A percentile compares a stretch with the other conserved stretches of the same genome.
These are phyloP conservation scores for Chlamydomonas incerta DNA, from an alignment of 139 green algal species.

Conservation along the genomic window DNA sequence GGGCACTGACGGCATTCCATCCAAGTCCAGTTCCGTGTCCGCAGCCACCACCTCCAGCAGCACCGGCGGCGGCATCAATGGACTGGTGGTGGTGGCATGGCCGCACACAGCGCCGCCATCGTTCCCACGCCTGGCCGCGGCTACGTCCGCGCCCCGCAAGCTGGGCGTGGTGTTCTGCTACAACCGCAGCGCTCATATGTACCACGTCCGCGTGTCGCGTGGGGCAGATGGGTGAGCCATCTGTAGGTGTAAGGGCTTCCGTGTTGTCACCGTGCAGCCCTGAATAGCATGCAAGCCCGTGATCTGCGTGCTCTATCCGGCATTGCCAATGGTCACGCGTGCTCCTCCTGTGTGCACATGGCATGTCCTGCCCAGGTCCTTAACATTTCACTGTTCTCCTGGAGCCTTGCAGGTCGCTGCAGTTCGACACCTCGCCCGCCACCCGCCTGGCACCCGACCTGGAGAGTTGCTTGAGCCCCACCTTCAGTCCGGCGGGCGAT, in stretches of 20 bases:
- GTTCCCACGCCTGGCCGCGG: background rate
- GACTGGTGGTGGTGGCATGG: constrained; percentile 85
- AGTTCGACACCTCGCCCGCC: background rate
- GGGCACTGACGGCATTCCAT: background rate
- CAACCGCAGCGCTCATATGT: constrained; percentile 84
- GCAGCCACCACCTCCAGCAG: background rate
- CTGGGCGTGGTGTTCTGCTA: constrained; percentile 93
- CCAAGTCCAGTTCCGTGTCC: background rate
- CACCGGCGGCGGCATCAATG: constrained; percentile 35
- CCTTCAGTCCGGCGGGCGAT: constrained; percentile 75
- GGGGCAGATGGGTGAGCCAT: constrained; percentile 10
- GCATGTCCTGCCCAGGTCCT: too few relatives aligned
- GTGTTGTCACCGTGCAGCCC: too few relatives aligned
- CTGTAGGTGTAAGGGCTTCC: too few relatives aligned
- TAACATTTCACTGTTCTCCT: too few relatives aligned
- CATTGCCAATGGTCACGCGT: too few relatives aligned
- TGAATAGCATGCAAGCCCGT: too few relatives aligned
- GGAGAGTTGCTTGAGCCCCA: constrained; percentile 55
- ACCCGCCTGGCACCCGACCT: constrained; percentile 4
- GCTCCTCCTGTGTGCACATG: too few relatives aligned
- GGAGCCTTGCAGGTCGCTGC: constrained; percentile 24
- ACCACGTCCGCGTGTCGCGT: constrained; percentile 49
- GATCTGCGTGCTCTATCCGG: too few relatives aligned
- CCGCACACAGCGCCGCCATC: constrained; percentile 48
- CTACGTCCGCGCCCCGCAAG: constrained; percentile 1